Evolutionary conservation across 2,329 filamentous ascomycete species (phyloP).

Genomic region (Fusarium papillatum): DNA sequence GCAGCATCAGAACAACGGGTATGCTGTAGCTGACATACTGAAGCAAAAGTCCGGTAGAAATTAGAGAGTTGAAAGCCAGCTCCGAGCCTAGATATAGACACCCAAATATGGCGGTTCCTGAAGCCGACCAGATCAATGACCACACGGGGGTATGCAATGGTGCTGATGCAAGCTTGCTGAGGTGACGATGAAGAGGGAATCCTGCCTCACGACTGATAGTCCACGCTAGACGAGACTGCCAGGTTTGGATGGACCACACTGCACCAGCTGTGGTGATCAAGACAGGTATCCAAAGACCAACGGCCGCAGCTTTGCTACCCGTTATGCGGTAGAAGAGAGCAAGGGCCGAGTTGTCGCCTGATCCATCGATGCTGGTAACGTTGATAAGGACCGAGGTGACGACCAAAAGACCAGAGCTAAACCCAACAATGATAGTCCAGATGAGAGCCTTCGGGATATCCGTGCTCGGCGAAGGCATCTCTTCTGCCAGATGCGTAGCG

Average conservation of each 20-base stretch:
- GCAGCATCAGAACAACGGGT: slow-evolving; percentile 40
- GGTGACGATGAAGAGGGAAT: slow-evolving; percentile 39
- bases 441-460: slow-evolving; percentile 43
- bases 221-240: slow-evolving; percentile 48
- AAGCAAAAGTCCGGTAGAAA: not conserved
- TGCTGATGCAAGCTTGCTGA: slow-evolving; percentile 37
- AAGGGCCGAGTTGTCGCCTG: slow-evolving; percentile 38
- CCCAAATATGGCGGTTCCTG: slow-evolving; percentile 27
- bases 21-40: slow-evolving; percentile 46
- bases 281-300: slow-evolving; percentile 39
- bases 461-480: slow-evolving; percentile 43
- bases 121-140: slow-evolving; percentile 40
- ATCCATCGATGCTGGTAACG: slow-evolving; percentile 25
- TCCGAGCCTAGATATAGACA: slow-evolving; percentile 7
- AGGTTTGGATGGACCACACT: slow-evolving; percentile 46
- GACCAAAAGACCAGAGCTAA: slow-evolving; percentile 36
- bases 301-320: slow-evolving; percentile 37
- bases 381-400: slow-evolving; percentile 38
- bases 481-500: slow-evolving; percentile 45
- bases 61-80: slow-evolving; percentile 6
- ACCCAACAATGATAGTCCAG: slow-evolving; percentile 42
- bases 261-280: slow-evolving; percentile 39
- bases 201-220: slow-evolving; percentile 44
- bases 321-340: slow-evolving; percentile 41
- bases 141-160: slow-evolving; percentile 43